Conservation (phyloP, 495 filamentous ascomycete genomes). For the Neurospora discreta region DNA sequence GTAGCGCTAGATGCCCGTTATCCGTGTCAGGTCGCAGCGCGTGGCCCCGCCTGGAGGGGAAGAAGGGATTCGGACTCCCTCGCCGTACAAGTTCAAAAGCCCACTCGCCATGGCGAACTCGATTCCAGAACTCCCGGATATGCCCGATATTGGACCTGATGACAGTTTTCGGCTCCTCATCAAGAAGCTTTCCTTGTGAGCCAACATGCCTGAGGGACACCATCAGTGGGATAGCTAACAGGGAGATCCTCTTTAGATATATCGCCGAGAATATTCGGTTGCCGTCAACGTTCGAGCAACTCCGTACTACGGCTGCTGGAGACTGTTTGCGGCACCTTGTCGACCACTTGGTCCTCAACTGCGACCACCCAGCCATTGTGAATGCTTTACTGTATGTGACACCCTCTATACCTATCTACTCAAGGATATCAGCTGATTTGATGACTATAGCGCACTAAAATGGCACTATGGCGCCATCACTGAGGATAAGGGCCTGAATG, state of each 20-base stretch:
- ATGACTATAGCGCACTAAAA: conserved; percentile 54
- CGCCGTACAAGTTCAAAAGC: conserved; percentile 8
- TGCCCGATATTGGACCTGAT: conserved; percentile 51
- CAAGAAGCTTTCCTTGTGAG: conserved; percentile 56
- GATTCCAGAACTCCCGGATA: conserved; percentile 17
- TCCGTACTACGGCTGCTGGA: conserved; percentile 54
- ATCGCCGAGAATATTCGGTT: conserved; percentile 52
- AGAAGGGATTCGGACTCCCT: conserved; percentile 13
- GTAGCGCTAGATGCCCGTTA: conserved; percentile 22
- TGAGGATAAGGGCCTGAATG: conserved; percentile 62
- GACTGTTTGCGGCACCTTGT: conserved; percentile 55
- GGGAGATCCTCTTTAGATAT: conserved; percentile 36
- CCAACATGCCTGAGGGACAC: neutral
- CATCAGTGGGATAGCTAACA: neutral
- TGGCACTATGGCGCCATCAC: conserved; percentile 55
- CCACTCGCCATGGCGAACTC: conserved; percentile 6
- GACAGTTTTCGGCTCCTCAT: conserved; percentile 58
- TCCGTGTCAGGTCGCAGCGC: conserved; percentile 34
- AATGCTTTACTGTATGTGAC: conserved; percentile 62
- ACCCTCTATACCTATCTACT: neutral
- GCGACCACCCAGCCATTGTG: conserved; percentile 64
- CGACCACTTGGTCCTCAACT: conserved; percentile 49
- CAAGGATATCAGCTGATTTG: neutral
- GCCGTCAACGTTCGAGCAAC: conserved; percentile 69
- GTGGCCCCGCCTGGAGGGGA: conserved; percentile 10